Percentiles rank a stretch among this genome's conserved stretches.
Evolutionary conservation across 1,284 basidiomycete species (phyloP).

Genomic region (Dichomitus squalens): DNA sequence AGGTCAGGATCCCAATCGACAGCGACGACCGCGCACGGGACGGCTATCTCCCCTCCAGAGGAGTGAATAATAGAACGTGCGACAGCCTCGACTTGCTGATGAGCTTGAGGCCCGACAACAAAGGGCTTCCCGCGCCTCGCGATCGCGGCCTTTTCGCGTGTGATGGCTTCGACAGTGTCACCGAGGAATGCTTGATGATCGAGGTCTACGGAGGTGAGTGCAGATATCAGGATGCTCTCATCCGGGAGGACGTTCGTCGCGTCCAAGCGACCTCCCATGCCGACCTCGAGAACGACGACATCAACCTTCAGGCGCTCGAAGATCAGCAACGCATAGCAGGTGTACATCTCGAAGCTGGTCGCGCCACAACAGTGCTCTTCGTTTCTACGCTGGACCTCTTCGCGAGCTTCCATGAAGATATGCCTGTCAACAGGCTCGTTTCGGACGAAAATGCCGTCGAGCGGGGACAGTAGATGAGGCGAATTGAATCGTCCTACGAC

Average conservation of each 20-base stretch:
- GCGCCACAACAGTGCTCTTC: slow-evolving; percentile 47
- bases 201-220: slow-evolving; percentile 85
- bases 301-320: slow-evolving; percentile 76
- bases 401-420: slow-evolving; percentile 54
- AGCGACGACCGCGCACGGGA: slow-evolving; percentile 31
- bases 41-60: slow-evolving; percentile 46
- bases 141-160: slow-evolving; percentile 86
- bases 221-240: slow-evolving; percentile 73
- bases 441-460: slow-evolving; percentile 81
- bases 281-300: slow-evolving; percentile 89
- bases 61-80: slow-evolving; percentile 43
- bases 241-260: slow-evolving; percentile 90
- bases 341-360: slow-evolving; percentile 87
- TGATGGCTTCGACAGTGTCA: slow-evolving; percentile 72
- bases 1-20: slow-evolving; percentile 39
- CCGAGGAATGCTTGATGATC: slow-evolving; percentile 95
- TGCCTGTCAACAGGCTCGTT: slow-evolving; percentile 52
- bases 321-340: slow-evolving; percentile 72
- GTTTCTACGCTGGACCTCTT: slow-evolving; percentile 56
- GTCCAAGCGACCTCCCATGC: slow-evolving; percentile 91
- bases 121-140: slow-evolving; percentile 71
- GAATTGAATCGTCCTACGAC: slow-evolving; percentile 88
- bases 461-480: slow-evolving; percentile 83
- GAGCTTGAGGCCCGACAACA: slow-evolving; percentile 72
- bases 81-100: slow-evolving; percentile 50